Conservation (phyloP, 768 basidiomycete genomes). For the Mrakia gelida region DNA sequence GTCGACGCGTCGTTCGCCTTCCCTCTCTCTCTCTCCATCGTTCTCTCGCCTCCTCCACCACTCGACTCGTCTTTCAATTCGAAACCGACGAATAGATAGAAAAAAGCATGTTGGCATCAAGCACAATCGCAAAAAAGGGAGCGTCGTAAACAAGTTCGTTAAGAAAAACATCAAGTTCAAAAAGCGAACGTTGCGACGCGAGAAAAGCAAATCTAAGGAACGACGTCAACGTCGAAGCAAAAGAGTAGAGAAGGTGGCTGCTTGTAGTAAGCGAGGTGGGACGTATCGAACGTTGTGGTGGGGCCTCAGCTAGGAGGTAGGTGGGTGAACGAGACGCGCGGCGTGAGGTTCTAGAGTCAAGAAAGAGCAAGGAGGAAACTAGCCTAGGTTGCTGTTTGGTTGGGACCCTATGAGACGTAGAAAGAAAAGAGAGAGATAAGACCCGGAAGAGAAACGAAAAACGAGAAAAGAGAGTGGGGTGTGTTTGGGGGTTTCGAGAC, state of each 20-base stretch:
- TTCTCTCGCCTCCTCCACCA: too few relatives aligned
- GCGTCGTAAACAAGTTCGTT: too few relatives aligned
- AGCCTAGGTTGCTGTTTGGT: not conserved
- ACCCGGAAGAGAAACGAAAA: not conserved
- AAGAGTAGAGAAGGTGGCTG: not conserved
- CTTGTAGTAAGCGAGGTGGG: not conserved
- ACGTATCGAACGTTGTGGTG: slow-evolving; percentile 5
- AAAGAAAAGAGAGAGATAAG: not conserved
- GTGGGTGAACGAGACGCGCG: not conserved
- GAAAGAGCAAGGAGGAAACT: too few relatives aligned
- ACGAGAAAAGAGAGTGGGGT: not conserved
- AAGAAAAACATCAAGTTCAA: too few relatives aligned
- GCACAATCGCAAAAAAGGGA: too few relatives aligned
- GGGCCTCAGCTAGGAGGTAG: slow-evolving; percentile 13
- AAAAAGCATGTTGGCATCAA: too few relatives aligned
- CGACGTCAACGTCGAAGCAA: not conserved
- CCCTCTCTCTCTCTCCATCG: too few relatives aligned
- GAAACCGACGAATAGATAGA: too few relatives aligned
- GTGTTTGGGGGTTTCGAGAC: too few relatives aligned
- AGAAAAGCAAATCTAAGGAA: not conserved
- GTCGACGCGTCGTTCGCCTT: too few relatives aligned
- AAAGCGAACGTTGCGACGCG: not conserved
- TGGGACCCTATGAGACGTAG: too few relatives aligned
- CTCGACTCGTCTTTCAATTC: too few relatives aligned
- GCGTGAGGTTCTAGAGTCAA: not conserved